Evolutionary conservation across 1,139 yeast species (phyloP).

Genomic region (Spencermartinsiella ligniputridi): DNA sequence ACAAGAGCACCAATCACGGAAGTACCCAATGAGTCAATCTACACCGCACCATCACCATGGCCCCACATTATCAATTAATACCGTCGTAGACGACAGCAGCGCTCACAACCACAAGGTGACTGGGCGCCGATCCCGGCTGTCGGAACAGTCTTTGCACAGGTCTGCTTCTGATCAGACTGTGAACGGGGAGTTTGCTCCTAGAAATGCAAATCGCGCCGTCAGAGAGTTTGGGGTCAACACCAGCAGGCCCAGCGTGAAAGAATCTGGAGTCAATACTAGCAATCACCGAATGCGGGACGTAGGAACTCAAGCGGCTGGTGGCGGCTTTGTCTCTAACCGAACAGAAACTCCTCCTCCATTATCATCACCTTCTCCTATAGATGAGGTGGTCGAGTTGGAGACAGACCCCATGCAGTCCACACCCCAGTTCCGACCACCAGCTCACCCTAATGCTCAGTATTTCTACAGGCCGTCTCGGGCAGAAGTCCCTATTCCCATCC

Average conservation of each 20-base stretch:
- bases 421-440: neutral
- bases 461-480: neutral
- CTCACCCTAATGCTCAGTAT: neutral
- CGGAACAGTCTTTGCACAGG: too few species aligned
- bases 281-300: neutral
- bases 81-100: neutral
- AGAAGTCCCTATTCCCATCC: neutral
- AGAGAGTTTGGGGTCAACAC: neutral
- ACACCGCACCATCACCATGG: neutral
- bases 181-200: neutral
- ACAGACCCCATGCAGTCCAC: neutral
- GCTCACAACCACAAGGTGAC: neutral
- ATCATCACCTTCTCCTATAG: neutral
- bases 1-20: neutral
- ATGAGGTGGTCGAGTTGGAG: neutral
- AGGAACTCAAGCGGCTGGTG: neutral
- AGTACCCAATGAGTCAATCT: neutral
- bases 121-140: neutral
- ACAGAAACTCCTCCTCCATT: too few species aligned
- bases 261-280: neutral
- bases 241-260: neutral
- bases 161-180: conserved; percentile 1
- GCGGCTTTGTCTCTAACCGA: too few species aligned
- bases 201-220: neutral
- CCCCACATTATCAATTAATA: neutral